A percentile compares a stretch with the other conserved stretches of the same genome.
Conservation (phyloP, 2,329 filamentous ascomycete species). For the Diatrype stigma region DNA sequence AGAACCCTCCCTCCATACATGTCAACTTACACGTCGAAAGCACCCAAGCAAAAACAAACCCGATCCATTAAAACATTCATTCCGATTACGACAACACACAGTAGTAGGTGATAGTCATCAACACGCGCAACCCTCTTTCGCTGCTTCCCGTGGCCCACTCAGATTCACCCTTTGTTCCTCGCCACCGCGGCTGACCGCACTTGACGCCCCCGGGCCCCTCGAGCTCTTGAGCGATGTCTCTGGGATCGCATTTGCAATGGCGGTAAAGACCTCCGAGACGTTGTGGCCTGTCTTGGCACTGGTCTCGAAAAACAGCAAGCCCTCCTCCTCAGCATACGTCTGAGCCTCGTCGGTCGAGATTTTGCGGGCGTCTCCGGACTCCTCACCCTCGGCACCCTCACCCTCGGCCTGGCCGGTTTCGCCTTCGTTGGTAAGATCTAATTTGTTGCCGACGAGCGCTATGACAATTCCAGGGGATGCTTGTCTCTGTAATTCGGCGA, state of each 20-base stretch:
- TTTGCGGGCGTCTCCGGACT: conserved; percentile 74
- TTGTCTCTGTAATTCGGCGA: conserved; percentile 93
- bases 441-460: conserved; percentile 93
- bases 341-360: conserved; percentile 88
- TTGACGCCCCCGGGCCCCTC: conserved; percentile 63
- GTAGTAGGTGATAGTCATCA: conserved; percentile 35
- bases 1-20: too few species aligned
- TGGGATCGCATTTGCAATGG: conserved; percentile 96
- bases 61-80: background rate
- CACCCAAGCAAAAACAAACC: background rate
- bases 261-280: conserved; percentile 93
- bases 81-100: background rate
- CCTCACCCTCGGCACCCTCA: conserved; percentile 48
- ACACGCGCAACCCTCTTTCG: conserved; percentile 90
- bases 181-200: conserved; percentile 53
- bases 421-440: conserved; percentile 73
- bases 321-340: conserved; percentile 91
- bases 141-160: conserved; percentile 67
- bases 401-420: conserved; percentile 42
- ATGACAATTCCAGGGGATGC: conserved; percentile 96
- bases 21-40: background rate
- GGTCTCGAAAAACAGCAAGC: conserved; percentile 93
- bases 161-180: conserved; percentile 80
- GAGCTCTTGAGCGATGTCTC: conserved; percentile 93
- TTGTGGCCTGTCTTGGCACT: conserved; percentile 95